Base-by-base conservation (phyloP, 345 rosid genomes). In the Cardamine chenopodiifolia region DNA sequence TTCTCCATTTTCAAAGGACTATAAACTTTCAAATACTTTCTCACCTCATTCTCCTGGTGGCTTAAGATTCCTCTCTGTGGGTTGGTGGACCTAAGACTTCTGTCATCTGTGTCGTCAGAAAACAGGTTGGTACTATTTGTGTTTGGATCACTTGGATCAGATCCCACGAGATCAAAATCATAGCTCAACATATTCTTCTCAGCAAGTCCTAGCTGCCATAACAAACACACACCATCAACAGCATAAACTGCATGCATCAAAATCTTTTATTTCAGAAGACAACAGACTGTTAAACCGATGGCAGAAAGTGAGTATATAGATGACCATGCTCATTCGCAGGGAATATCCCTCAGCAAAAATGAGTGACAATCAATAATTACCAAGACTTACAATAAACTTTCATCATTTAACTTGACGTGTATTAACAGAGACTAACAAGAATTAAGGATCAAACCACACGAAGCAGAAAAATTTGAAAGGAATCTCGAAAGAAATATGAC, bases 51-150 rank as follows among this genome's bases (percentile, higher is more conserved):
- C 79, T 86, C 93, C 75, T 73, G 90, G 83, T 81, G 87, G 72
- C 71, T 75, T 62, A 93, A 76, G 71, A 76, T 56, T 66, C 78
- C 95, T 62, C 80, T 80, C 80, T 86, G 97, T 15, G 77, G 88
- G 76, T 87, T 83, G 35, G 75, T 76, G 64, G 85, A 83, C 83
- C 79, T 90, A 40, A 78, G 74, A 66, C 90, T 90, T 82, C 69
- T 88, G 28, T 95, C 99, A 84, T 94, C 97, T 26, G 98, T 91
- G 80, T 95, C 97, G 80, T 95, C 99, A 12, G 99, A 90, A 82
- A 95, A 86, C 52, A 95, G 50, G 61, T 89, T 91, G 13, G 93
- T 86, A 74, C 97, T 95, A 79, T 86, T 91, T 37, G 97, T 91
- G 77, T 88, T 90, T 42, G 90, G 93, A 89, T 95, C 97, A 78